phyloP scores from a whole-genome alignment of 2,329 filamentous ascomycete genomes.

The Atkinsonella hypoxylon region DNA sequence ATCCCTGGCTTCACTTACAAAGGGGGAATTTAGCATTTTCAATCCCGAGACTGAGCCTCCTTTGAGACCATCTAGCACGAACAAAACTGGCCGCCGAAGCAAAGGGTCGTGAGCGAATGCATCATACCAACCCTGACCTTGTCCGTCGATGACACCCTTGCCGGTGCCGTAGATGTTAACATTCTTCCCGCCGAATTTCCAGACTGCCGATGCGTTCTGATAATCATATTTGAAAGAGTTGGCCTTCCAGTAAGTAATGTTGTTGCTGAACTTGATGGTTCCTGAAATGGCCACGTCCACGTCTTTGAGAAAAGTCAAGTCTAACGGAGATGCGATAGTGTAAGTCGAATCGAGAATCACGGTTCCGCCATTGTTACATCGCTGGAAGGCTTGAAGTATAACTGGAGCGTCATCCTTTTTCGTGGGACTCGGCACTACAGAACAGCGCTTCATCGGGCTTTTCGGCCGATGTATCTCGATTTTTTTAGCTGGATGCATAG shows the following conservation, averaged over 20 bases:
- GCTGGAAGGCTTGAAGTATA: neutral
- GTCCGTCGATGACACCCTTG: constrained; percentile 39
- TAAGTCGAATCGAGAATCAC: constrained; percentile 49
- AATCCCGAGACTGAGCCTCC: constrained; percentile 47
- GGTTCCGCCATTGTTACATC: constrained; percentile 50
- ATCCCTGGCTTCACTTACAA: neutral
- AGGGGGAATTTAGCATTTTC: constrained; percentile 44
- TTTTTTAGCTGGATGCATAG: neutral
- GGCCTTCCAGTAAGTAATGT: constrained; percentile 57
- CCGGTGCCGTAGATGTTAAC: constrained; percentile 53
- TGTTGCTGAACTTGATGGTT: constrained; percentile 49
- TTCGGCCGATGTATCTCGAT: neutral
- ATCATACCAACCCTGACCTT: constrained; percentile 51
- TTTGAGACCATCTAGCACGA: constrained; percentile 44
- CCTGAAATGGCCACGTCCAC: constrained; percentile 48
- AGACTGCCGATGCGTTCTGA: constrained; percentile 45
- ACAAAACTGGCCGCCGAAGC: constrained; percentile 41
- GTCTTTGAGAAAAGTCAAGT: constrained; percentile 51
- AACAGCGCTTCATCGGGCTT: neutral
- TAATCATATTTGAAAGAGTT: constrained; percentile 52
- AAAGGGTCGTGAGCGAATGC: constrained; percentile 33
- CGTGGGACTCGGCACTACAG: neutral
- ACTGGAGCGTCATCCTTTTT: neutral
- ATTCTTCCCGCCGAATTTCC: constrained; percentile 21
- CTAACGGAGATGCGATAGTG: constrained; percentile 50